Evolutionary conservation across 2,329 filamentous ascomycete species (phyloP), one percentile per base, ranked within the genome.

Genomic region (Talaromyces sp.): DNA sequence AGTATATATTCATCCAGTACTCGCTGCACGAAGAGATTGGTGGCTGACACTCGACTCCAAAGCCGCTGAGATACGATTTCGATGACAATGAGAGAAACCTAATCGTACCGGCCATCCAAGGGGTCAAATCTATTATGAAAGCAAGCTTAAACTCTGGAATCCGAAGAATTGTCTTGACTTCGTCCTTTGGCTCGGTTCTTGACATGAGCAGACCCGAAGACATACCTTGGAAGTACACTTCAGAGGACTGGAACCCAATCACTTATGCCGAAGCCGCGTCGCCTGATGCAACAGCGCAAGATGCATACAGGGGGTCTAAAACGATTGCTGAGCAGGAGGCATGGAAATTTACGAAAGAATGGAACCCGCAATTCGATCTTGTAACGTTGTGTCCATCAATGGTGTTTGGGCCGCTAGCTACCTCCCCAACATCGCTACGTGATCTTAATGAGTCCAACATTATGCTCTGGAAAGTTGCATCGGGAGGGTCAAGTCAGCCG

Each of bases 171-270:
- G 56, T 57, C 7, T 18, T 57, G 9, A 57, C 34, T 3, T 57
- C 56, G 44, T 57, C 56, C 4, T 57, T 57, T 27, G 56, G 56
- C n/a, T 36, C 56, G 6, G 56, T 57, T 18, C 56, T 57, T 16
- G 34, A 57, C 23, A 57, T 57, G 36, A 12, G 36, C 8, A 42
- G 34, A 42, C 8, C 30, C 10, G 34, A 44, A 30, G 12, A 42
- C 1, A 14, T 58, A 2, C 40, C 40, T 5, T 58, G 23, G 33
- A 51, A 23, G 33, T 58, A 58, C 14, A 44, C 56, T 0, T 30
- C 40, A 14, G 23, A 2, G 14, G 56, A 58, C 40, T 58, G 56
- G 56, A 58, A 58, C 42, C 56, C 56, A 3, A 51, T 58, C 10
- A 50, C 42, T 3, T 58, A 51, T 30, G 36, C 16, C 3, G 40